A percentile compares a stretch with the other conserved stretches of the same genome.
phyloP scores from a whole-genome alignment of 495 filamentous ascomycete genomes.

The Cercophora sp. region DNA sequence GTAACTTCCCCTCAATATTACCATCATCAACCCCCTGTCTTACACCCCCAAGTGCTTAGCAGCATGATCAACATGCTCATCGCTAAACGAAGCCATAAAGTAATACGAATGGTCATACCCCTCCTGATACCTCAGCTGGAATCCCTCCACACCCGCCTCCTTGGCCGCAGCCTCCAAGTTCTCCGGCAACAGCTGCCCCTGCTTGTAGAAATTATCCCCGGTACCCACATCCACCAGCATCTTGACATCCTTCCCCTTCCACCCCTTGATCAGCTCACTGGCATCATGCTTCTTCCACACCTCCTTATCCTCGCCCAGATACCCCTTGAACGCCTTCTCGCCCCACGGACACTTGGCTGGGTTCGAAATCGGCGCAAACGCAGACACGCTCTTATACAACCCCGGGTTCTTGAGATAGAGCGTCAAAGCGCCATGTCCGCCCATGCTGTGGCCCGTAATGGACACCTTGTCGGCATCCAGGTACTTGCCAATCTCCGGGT shows the following conservation, averaged over 20 bases:
- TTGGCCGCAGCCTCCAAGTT: constrained; percentile 79
- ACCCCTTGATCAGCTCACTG: constrained; percentile 73
- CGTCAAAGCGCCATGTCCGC: constrained; percentile 90
- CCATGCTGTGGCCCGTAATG: constrained; percentile 94
- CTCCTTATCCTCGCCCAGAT: constrained; percentile 65
- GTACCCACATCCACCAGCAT: constrained; percentile 87
- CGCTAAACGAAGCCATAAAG: constrained; percentile 83
- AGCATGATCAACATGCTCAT: constrained; percentile 86
- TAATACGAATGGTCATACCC: constrained; percentile 97
- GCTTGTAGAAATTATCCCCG: constrained; percentile 92
- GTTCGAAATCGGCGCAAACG: constrained; percentile 91
- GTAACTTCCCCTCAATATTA: background rate
- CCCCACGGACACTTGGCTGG: constrained; percentile 87
- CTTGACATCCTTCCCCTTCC: constrained; percentile 61
- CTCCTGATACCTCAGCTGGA: constrained; percentile 76
- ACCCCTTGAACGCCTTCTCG: constrained; percentile 88
- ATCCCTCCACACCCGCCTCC: constrained; percentile 60
- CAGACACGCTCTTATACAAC: constrained; percentile 79
- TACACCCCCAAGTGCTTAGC: constrained; percentile 65
- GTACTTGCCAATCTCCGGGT: constrained; percentile 50
- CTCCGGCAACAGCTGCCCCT: constrained; percentile 87
- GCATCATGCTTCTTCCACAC: constrained; percentile 88
- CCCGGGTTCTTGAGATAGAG: constrained; percentile 87
- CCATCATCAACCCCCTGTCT: background rate
- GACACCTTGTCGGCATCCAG: constrained; percentile 65